Evolutionary conservation across 1,139 yeast genomes (phyloP), one percentile per base, ranked within the genome.

Genomic region (Hansenula lynferdii): DNA sequence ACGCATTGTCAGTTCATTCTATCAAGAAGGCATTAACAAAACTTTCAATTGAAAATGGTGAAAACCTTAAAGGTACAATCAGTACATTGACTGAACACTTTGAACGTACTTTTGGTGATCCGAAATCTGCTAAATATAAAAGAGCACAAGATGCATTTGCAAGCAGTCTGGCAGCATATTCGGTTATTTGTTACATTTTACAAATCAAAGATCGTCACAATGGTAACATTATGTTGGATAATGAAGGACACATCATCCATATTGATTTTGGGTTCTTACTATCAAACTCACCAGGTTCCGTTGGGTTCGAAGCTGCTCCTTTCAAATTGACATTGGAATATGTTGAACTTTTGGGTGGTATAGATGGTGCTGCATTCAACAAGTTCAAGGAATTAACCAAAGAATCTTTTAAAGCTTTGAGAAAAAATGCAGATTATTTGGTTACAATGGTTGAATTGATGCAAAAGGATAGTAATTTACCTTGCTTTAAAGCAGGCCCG

Each of bases 261-360:
- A 92, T 92, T 50, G 98, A 92, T 63, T 92, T 92, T 65, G 98
- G 98, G 0, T 92, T 89, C 57, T 63, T 92, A 54, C 67, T 92
- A 6, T 86, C 96, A 0, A 92, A 92, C 54, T 83, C 97, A 0
- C 98, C 98, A 0, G 97, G 97, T 3, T 83, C 95, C 41, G 87
- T 92, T 39, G 96, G 97, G 0, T 89, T 92, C 60, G 98, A 92
- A 57, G 95, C 96, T 1, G 96, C 97, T 0, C 97, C 98, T 1
- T 92, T 92, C 69, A 92, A 92, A 56, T 66, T 92, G 15, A 87
- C 97, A 0, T 70, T 71, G 42, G 98, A 92, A 54, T 92, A 92
- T 53, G 77, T 89, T 18, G 97, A 90, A 30, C 60, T 92, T 5
- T 61, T 92, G 51, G 98, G 95, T 6, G 97, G 97, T 0, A 42